A percentile compares a stretch with the other conserved stretches of the same genome.
Conservation (phyloP, 805 yeast genomes). For the Metschnikowia cerradonensis region DNA sequence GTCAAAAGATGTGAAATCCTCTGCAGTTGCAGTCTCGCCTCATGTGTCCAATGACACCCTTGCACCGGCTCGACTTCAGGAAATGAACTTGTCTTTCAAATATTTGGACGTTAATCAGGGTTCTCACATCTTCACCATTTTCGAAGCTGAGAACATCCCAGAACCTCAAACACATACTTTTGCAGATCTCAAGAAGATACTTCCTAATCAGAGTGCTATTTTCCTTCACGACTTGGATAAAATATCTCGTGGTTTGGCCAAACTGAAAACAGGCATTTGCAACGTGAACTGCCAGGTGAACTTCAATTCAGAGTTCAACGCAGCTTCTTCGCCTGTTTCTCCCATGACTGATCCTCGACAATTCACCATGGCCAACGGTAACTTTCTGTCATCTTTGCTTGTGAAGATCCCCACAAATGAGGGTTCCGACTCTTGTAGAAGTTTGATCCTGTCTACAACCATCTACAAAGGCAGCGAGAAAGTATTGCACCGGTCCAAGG, state of each 20-base stretch:
- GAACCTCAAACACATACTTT: background rate
- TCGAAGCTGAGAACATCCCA: background rate
- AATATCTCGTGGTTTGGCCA: constrained; percentile 3
- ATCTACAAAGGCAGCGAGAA: constrained; percentile 21
- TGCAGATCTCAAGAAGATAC: background rate
- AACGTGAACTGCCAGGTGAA: constrained; percentile 9
- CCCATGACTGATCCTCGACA: constrained; percentile 13
- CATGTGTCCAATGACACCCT: background rate
- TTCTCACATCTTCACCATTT: constrained; percentile 10
- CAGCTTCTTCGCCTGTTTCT: constrained; percentile 14
- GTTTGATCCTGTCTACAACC: constrained; percentile 16
- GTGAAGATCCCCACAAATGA: constrained; percentile 5
- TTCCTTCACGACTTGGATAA: constrained; percentile 8
- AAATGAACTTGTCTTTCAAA: constrained; percentile 12
- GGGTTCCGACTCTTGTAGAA: constrained; percentile 23
- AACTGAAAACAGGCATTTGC: constrained; percentile 11
- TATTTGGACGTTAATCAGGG: constrained; percentile 8
- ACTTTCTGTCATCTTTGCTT: constrained; percentile 12
- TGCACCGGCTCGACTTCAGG: constrained; percentile 3
- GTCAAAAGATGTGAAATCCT: background rate
- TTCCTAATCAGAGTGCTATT: constrained; percentile 6
- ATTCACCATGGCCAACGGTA: constrained; percentile 14
- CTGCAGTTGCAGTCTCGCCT: background rate
- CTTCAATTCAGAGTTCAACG: constrained; percentile 4
- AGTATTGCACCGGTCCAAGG: constrained; percentile 23